Base-by-base conservation (phyloP, 2,329 filamentous ascomycete species). In the Penicillium sumatraense region DNA sequence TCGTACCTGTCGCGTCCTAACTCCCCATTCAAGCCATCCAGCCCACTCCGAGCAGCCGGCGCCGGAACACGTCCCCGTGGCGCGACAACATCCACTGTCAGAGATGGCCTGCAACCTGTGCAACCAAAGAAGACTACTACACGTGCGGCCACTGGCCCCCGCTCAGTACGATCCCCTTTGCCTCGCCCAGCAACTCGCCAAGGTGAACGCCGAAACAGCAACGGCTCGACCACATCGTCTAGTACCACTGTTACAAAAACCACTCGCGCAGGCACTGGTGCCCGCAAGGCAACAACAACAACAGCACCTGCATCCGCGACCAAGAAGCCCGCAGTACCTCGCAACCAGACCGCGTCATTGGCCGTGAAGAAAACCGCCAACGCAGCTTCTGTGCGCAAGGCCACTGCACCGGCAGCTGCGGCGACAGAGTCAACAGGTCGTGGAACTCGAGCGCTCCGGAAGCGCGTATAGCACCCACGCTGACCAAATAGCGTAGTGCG, bases 1-100 rank as follows among this genome's bases (percentile, higher is more conserved):
- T 79, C 83, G 3, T 80, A 81, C 53, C 78, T 86, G 35, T 78
- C 83, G 2, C 82, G 84, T 21, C 82, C 86, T 21, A 77, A 80
- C 14, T 89, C 88, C 21, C 86, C 88, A 1, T 67, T 84, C n/a
- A 89, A 90, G 67, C 76, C 74, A 3, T 77, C 77, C 2, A 76
- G 73, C 47, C 72, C 73, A 14, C 62, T 75, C 18, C 74, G 74
- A 36, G 66, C 67, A 14, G 61, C 68, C 6, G 62, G 68, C 1
- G 59, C 63, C 14, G 63, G 58, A 33, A 42, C 53, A 23, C 60
- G 60, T 14, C 63, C 63, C 13, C 63, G 63, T 16, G 63, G 63
- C 35, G 61, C 66, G 35, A 65, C 68, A 5, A 63, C 67, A 1
- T 64, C 68, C 5, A 47, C 67, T 3, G 58, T 62, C 36, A 69